Base-by-base conservation (phyloP, 768 basidiomycete genomes). In the Pleurotus tuber-regium region DNA sequence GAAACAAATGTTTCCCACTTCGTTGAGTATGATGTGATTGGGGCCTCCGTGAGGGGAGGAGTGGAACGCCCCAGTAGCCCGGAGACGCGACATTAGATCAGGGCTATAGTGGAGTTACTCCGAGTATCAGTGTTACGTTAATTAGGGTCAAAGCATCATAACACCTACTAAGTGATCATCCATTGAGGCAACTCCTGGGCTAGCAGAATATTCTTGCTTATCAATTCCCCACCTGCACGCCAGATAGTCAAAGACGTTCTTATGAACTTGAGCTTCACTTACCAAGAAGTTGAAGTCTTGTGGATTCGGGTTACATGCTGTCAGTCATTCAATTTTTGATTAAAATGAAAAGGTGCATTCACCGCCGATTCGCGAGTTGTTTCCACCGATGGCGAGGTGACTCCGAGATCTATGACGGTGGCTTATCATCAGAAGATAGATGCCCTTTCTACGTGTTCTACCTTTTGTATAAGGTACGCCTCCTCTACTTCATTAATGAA, bases 11-110 rank as follows among this genome's bases (percentile, higher is more conserved):
- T 4, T 19, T 59, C 71, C 54, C 56, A 84, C 87, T 75, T 96
- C 90, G 64, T 94, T 94, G 59, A 96, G 73, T 52, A 95, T 87
- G 54, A 97, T 74, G 69, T 98, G 93, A 70, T 97, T 98, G 7
- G 92, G 90, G 29, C 68, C 73, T 12, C 74, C 72, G 60, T 89
- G 83, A 54, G 85, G 82, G 50, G 85, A 83, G 36, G 58, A 61
- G n/a, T 68, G 61, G 63, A 93, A 92, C 0, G 70, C 79, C 1
- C 83, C 83, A 4, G 86, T 86, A 26, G 64, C 69, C 57, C 73
- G 74, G 33, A 97, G 82, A 35, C 89, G 84, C 30, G 74, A 66
- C 50, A 95, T 74, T 53, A 98, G 69, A 61, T 91, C 76, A 12
- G 94, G 93, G 63, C 91, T 96, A 55, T n/a, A 54, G 52, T 49